Evolutionary conservation across 2,329 filamentous ascomycete genomes (phyloP), one percentile per base, ranked within the genome.

Genomic region (Achaetomium macrosporum): DNA sequence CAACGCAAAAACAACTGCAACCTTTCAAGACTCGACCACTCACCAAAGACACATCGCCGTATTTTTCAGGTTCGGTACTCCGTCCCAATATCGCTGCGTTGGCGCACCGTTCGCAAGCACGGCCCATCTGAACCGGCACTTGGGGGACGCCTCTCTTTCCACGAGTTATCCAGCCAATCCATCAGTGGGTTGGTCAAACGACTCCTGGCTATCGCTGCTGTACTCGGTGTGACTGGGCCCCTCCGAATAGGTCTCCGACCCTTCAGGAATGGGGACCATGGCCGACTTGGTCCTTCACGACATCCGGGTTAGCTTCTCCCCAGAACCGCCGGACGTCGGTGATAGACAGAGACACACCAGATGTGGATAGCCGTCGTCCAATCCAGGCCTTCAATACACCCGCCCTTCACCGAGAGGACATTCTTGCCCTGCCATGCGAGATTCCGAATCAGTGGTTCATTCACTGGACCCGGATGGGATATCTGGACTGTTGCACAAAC

Each of bases 231-330:
- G 66, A 6, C 61, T 66, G 2, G 78, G 78, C 51, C 79, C 76
- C 53, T 79, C 80, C 13, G 76, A 74, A 64, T 78, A 53, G 6
- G 70, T 67, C 68, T 84, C 80, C 29, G 75, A 77, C 10, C 81
- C 79, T 60, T 85, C 82, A 2, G 84, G 84, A 57, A 88, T 86
- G 33, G 83, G 79, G 16, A 87, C 75, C 73, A 88, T 83, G 59
- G 84, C 84, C 40, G 75, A 77, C 61, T 81, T 81, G 17, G 81
- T 84, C 79, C 59, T 61, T 31, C 35, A 17, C 6, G n/a, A 13
- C 16, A 10, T 16, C 13, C 2, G 1, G n/a, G 29, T 54, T n/a
- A 52, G 35, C 35, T 36, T 45, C 7, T 45, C 17, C n/a, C 35
- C 29, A 3, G 12, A 2, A 41, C n/a, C 20, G n/a, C 33, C 3